Base-by-base conservation (phyloP, 2,329 filamentous ascomycete species). In the Venturiaceae sp. region DNA sequence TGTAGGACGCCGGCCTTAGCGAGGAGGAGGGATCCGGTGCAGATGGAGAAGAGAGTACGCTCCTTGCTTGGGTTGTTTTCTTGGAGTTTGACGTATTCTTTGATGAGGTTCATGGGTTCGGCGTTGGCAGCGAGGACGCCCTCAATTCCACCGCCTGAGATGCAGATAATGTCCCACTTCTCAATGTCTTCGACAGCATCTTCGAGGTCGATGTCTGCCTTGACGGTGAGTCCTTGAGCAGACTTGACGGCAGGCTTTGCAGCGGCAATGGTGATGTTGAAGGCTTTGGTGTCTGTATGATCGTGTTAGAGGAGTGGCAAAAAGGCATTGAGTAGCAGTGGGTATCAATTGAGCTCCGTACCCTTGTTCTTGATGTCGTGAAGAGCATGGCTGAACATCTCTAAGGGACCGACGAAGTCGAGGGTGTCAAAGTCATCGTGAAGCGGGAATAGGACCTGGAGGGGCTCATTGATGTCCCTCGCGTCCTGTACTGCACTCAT, bases 31-130 rank as follows among this genome's bases (percentile, higher is more conserved):
- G 86, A 82, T 63, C 88, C 90, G 52, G 88, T 90, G 77, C 87
- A 91, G 71, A 95, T 78, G 64, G 87, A 88, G 65, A 94, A 76
- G 67, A 94, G 77, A 54, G 89, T 92, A 65, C 90, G 87, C 78
- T 95, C 90, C 66, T 87, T 87, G 67, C 79, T 79, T 13, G 89
- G 87, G 66, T 92, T 87, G 66, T 83, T 84, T 78, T 89, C 84
- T 76, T 94, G 89, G 60, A 92, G 78, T 69, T 92, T 86, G 63
- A 86, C 82, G 74, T 86, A 94, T 67, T 86, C 85, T 65, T 81
- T 80, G 77, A 94, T 89, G 69, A 92, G 77, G 62, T 78, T 75
- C 62, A 92, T 78, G 26, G 87, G 87, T 71, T 90, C 13, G 54
- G 39, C n/a, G 23, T 69, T 68, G 56, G 77, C 72, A 73, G 88